Evolutionary conservation across 345 rosid genomes (phyloP).

Genomic region (Gossypium raimondii): DNA sequence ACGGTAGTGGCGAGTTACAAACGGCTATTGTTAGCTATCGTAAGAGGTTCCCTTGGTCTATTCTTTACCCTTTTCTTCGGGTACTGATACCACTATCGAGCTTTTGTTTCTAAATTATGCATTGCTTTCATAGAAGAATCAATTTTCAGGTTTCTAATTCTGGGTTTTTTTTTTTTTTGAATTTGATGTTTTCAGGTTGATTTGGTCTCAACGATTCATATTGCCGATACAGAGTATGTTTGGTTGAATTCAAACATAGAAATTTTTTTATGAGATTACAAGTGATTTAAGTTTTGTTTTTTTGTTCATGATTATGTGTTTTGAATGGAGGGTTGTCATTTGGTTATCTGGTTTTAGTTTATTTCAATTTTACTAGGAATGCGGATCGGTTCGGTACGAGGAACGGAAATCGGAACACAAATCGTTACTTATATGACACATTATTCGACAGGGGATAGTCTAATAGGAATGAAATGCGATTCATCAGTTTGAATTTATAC

Average conservation of each 20-base stretch:
- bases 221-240: constrained; percentile 84
- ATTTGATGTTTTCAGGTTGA: constrained; percentile 54
- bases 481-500: too few relatives aligned
- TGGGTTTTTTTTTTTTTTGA: not conserved
- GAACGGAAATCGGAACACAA: too few relatives aligned
- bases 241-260: not conserved
- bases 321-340: not conserved
- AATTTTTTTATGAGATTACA: not conserved
- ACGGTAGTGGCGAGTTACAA: constrained; percentile 57
- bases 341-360: not conserved
- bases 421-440: too few relatives aligned
- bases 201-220: constrained; percentile 91
- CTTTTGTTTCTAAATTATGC: not conserved
- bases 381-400: too few relatives aligned
- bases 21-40: constrained; percentile 77
- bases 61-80: constrained; percentile 75
- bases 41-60: constrained; percentile 80
- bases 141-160: not conserved
- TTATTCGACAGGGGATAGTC: too few relatives aligned
- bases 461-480: too few relatives aligned
- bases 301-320: not conserved
- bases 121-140: not conserved
- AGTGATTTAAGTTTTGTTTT: not conserved
- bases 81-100: constrained; percentile 19
- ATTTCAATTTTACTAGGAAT: too few relatives aligned